Evolutionary conservation across 2,329 filamentous ascomycete genomes (phyloP), one percentile per base, ranked within the genome.

Genomic region (Elsinoe necatrix): DNA sequence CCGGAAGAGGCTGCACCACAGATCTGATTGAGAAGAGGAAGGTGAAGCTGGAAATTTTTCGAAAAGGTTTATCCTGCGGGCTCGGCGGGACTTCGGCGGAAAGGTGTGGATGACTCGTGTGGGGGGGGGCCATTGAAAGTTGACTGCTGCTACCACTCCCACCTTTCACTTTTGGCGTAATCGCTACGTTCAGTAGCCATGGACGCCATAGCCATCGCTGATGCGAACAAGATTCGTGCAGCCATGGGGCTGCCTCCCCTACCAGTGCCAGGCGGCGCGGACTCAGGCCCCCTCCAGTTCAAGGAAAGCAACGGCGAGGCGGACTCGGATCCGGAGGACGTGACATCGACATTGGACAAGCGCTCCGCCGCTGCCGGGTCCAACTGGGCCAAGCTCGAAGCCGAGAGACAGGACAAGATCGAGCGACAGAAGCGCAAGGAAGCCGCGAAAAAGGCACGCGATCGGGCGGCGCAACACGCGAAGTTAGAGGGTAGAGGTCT

Each of bases 241-340:
- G 89, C 89, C 51, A 83, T 96, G 75, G 92, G 92, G 67, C 83
- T 96, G 77, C 89, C 92, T 68, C 91, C 90, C 23, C 76, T 97
- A 66, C 89, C 90, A 21, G 87, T 95, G 9, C 87, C 91, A 23
- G 88, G 88, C 62, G 41, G 48, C 48, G 41, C 31, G 31, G 79
- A 78, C 58, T 58, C 69, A 65, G 57, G 71, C 23, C 81, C 80
- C 55, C 82, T 81, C 1, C 69, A 75, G 20, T 85, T 85, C 72
- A 84, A 77, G 60, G 58, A 67, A 61, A 62, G 73, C 58, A 72
- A 76, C 50, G 75, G 77, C 57, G 79, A 77, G 57, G 75, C 74
- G 57, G 72, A 72, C 50, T 67, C 68, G 50, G 74, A 75, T 16
- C 83, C 87, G 51, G 85, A 86, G 58, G 88, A 95, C 57, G 79